Base-by-base conservation (phyloP, 805 yeast species). In the Maudiozyma serrabonitensis region DNA sequence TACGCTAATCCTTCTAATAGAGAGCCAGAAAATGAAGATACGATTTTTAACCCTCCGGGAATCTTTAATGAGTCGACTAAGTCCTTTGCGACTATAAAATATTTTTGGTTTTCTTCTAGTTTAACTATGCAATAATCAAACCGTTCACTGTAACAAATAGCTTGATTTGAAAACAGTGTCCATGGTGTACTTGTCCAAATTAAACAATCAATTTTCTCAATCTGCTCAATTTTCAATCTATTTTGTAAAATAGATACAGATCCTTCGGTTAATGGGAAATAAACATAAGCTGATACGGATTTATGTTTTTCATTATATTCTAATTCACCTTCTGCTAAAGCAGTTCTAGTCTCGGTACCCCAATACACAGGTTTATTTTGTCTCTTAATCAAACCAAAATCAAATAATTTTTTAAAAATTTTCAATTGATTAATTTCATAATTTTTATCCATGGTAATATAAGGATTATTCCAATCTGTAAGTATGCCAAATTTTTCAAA, bases 171-270 rank as follows among this genome's bases (percentile, higher is more conserved):
- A 4, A 87, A 86, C 32, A 93, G 72, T 0, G 99, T 93, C 99
- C 99, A 93, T 0, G 99, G 97, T 1, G 99, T 93, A 1, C 96
- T 90, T 0, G 99, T 93, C 99, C 99, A 93, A 50, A 93, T 87
- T 52, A 86, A 60, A 6, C 73, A 75, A 21, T 53, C 47, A 1
- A 73, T 40, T 1, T 59, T 47, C 1, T 28, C 45, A 11, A 56
- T 23, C 1, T 32, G 43, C 7, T 49, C 46, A 11, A 45, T 41
- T 15, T 48, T 28, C 16, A 60, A 31, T 5, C 47, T 37, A 0
- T 50, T 18, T 4, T 53, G 48, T 16, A 56, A 28, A 3, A 13
- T 12, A 1, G n/a, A 4, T 1, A 26, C 23, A 0, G 72, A 59
- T 1, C 60, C 53, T 0, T 56, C 56, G 0, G 67, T 53, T 1